These are phyloP conservation scores for Leptographium lundbergii DNA, from an alignment of 2,329 filamentous ascomycete genomes.

Conservation along the genomic window DNA sequence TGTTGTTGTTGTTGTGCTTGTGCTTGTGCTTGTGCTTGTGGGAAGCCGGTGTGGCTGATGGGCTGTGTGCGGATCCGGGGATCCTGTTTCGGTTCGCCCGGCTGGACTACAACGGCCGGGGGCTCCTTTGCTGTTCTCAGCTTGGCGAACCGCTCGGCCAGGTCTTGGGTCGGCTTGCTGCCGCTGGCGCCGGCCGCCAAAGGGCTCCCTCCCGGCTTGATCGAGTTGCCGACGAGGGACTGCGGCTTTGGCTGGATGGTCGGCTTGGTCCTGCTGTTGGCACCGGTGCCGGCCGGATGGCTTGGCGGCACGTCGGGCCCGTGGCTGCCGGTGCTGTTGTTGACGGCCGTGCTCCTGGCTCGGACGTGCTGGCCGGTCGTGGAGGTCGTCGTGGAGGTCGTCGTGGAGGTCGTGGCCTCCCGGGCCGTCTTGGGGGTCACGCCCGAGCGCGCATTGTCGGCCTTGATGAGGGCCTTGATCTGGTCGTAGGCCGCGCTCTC, in stretches of 20 bases:
- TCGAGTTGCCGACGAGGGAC: slow-evolving; percentile 48
- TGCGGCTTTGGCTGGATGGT: slow-evolving; percentile 54
- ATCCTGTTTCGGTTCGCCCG: slow-evolving; percentile 25
- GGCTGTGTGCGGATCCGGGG: slow-evolving; percentile 39
- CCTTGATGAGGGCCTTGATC: slow-evolving; percentile 47
- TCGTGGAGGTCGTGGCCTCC: too few species aligned
- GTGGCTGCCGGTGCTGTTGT: neutral
- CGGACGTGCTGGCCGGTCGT: neutral
- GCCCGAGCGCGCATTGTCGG: slow-evolving; percentile 51
- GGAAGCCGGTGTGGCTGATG: slow-evolving; percentile 26
- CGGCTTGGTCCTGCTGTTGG: slow-evolving; percentile 26
- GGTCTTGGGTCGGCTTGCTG: slow-evolving; percentile 30
- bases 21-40: neutral
- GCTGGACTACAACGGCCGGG: slow-evolving; percentile 9
- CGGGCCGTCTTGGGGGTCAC: slow-evolving; percentile 29
- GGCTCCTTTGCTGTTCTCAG: slow-evolving; percentile 26
- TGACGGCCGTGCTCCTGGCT: slow-evolving; percentile 8
- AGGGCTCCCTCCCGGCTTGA: slow-evolving; percentile 23
- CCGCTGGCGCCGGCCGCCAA: slow-evolving; percentile 12
- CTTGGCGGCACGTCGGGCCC: neutral
- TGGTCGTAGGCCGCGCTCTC: slow-evolving; percentile 38
- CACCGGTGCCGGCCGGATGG: neutral
- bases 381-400: too few species aligned
- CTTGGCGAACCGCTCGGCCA: slow-evolving; percentile 44
- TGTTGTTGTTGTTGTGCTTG: slow-evolving; percentile 3